Conservation (phyloP, 2,329 filamentous ascomycete species). For the Fusarium sp. region DNA sequence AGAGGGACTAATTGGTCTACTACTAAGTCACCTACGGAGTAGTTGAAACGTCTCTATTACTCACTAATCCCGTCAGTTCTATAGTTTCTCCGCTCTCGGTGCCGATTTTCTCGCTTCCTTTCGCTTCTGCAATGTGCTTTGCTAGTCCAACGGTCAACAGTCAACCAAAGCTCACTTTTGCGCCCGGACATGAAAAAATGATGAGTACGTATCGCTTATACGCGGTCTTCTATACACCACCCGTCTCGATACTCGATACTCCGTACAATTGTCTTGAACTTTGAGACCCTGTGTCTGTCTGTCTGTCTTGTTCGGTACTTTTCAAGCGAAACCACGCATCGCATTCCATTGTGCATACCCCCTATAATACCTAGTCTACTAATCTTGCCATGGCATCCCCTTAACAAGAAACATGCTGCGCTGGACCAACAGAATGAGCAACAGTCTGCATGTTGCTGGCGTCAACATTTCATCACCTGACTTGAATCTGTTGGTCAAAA, state of each 20-base stretch:
- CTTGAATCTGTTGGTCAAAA: constrained; percentile 36
- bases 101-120: constrained; percentile 15
- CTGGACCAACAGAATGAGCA: constrained; percentile 17
- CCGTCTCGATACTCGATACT: constrained; percentile 35
- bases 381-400: constrained; percentile 4
- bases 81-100: constrained; percentile 10
- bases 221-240: constrained; percentile 2
- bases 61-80: not conserved
- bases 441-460: constrained; percentile 42
- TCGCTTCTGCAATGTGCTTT: constrained; percentile 14
- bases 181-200: constrained; percentile 22
- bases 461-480: constrained; percentile 47
- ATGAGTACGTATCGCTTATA: not conserved
- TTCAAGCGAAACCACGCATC: constrained; percentile 16
- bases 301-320: constrained; percentile 27
- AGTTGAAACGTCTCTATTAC: constrained; percentile 4
- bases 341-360: not conserved
- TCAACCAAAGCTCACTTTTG: constrained; percentile 37
- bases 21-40: not conserved
- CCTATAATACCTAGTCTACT: not conserved
- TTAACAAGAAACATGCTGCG: not conserved
- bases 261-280: not conserved
- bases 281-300: constrained; percentile 21
- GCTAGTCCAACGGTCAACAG: constrained; percentile 12
- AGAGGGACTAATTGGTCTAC: not conserved